A percentile compares a stretch with the other conserved stretches of the same genome.
Conservation (phyloP, 225 moss, liverwort and hornwort genomes). For the Thuidium tamariscinum region DNA sequence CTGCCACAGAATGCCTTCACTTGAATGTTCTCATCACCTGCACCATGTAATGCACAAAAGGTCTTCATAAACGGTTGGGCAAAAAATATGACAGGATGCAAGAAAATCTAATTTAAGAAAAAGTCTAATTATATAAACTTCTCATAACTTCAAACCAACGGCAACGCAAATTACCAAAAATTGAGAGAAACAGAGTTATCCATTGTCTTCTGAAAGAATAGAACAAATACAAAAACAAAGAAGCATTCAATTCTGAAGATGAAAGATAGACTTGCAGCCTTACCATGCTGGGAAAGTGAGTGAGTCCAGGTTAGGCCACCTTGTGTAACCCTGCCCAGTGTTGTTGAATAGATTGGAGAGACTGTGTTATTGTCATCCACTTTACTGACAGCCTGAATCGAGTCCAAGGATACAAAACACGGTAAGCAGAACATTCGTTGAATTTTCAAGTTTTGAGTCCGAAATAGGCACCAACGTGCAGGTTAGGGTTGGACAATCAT, state of each 20-base stretch:
- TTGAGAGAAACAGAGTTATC: background rate
- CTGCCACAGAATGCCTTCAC: slow-evolving; percentile 33
- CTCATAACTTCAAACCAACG: background rate
- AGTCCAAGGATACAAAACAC: background rate
- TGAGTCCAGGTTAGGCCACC: slow-evolving; percentile 54
- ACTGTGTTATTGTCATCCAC: slow-evolving; percentile 29
- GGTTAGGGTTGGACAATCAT: background rate
- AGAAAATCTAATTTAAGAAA: background rate
- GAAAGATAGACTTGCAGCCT: background rate
- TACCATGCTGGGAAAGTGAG: slow-evolving; percentile 26
- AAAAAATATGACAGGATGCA: background rate
- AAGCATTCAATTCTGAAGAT: background rate
- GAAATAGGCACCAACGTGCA: background rate
- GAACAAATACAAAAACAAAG: background rate
- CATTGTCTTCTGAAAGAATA: background rate
- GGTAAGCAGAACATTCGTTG: background rate
- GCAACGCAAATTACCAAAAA: background rate
- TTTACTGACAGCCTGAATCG: slow-evolving; percentile 30
- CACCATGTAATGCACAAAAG: background rate
- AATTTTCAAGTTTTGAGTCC: background rate
- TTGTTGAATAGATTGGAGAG: slow-evolving; percentile 37
- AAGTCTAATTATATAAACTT: background rate
- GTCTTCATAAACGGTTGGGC: background rate
- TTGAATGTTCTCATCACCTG: slow-evolving; percentile 26
- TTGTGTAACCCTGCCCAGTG: slow-evolving; percentile 29